These are phyloP conservation scores for Rhizopogon vesiculosus DNA, from an alignment of 768 basidiomycete genomes.

Conservation along the genomic window DNA sequence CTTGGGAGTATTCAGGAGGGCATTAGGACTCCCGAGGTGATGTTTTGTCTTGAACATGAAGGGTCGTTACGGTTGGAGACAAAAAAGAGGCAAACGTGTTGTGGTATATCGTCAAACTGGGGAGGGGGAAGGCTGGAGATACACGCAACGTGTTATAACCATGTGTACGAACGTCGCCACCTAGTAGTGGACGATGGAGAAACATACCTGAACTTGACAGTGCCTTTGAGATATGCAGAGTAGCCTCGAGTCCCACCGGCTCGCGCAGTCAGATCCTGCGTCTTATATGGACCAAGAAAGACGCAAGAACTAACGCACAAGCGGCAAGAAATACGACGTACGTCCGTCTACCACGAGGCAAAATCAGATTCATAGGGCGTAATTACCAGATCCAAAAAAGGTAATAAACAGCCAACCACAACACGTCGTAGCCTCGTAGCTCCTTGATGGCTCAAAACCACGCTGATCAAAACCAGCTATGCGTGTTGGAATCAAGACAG, in stretches of 20 bases:
- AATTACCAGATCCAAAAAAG: neutral
- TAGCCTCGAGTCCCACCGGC: slow-evolving; percentile 17
- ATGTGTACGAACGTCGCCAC: neutral
- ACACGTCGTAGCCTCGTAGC: neutral
- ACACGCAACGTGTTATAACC: neutral
- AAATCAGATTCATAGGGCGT: neutral
- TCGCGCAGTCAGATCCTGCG: slow-evolving; percentile 19
- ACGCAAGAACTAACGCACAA: slow-evolving; percentile 3
- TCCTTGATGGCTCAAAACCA: neutral
- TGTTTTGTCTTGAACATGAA: neutral
- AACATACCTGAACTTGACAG: slow-evolving; percentile 10
- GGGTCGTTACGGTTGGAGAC: neutral
- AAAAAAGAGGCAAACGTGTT: slow-evolving; percentile 16
- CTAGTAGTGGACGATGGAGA: neutral
- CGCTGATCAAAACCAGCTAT: neutral
- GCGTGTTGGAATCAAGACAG: slow-evolving; percentile 1
- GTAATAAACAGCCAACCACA: neutral
- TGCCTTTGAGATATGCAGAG: slow-evolving; percentile 9
- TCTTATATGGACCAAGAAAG: slow-evolving; percentile 12
- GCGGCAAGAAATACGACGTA: neutral
- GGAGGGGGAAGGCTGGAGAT: slow-evolving; percentile 9
- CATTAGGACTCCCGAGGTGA: slow-evolving; percentile 1
- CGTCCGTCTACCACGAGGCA: neutral
- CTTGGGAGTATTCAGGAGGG: neutral
- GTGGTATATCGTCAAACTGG: slow-evolving; percentile 8